phyloP scores from a whole-genome alignment of 768 basidiomycete genomes.

The Leccinum ochraceum region DNA sequence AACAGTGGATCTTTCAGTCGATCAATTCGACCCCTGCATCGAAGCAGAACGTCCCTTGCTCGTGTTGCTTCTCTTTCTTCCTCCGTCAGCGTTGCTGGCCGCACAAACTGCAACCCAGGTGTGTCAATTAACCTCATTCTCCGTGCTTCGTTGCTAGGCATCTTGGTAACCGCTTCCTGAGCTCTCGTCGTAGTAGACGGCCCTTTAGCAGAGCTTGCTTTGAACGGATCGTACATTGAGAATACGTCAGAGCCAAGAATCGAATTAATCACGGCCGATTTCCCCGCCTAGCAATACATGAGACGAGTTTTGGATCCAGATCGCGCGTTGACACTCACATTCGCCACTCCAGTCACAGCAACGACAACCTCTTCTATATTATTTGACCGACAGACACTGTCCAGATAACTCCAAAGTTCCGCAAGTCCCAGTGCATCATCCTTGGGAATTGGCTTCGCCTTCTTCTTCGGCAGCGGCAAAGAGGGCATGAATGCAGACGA shows the following conservation, averaged over 20 bases:
- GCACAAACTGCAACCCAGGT: slow-evolving; percentile 71
- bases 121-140: slow-evolving; percentile 78
- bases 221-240: slow-evolving; percentile 54
- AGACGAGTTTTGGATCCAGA: slow-evolving; percentile 5
- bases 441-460: slow-evolving; percentile 40
- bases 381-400: slow-evolving; percentile 48
- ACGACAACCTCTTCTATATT: slow-evolving; percentile 54
- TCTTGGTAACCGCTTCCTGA: slow-evolving; percentile 57
- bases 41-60: slow-evolving; percentile 73
- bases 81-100: slow-evolving; percentile 33
- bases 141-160: slow-evolving; percentile 38
- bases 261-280: slow-evolving; percentile 85
- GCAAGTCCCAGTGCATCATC: slow-evolving; percentile 67
- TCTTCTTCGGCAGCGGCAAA: slow-evolving; percentile 40
- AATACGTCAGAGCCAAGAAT: slow-evolving; percentile 53
- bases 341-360: slow-evolving; percentile 82
- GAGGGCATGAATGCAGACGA: slow-evolving; percentile 65
- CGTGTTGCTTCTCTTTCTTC: slow-evolving; percentile 27
- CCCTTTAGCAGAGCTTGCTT: slow-evolving; percentile 49
- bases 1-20: slow-evolving; percentile 77
- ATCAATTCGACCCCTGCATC: slow-evolving; percentile 81
- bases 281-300: slow-evolving; percentile 60
- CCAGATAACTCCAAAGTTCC: slow-evolving; percentile 50
- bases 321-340: slow-evolving; percentile 48
- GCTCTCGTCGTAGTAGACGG: slow-evolving; percentile 71